These are phyloP conservation scores for Picea glauca DNA, from an alignment of 75 land plant species.

Conservation along the genomic window DNA sequence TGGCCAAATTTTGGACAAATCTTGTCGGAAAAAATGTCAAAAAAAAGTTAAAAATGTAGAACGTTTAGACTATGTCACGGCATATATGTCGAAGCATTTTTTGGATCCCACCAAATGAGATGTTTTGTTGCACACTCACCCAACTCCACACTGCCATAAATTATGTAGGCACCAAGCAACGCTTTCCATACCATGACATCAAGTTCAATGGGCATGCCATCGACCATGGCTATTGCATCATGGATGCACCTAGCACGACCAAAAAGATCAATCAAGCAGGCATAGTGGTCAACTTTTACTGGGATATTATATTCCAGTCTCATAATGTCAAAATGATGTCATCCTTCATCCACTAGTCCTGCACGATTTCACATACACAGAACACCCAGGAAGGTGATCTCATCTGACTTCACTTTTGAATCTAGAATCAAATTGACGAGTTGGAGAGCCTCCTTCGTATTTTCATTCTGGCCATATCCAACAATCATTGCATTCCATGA, in stretches of 20 bases:
- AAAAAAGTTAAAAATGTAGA: too few species aligned
- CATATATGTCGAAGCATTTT: constrained; percentile 14
- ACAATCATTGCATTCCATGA: constrained; percentile 36
- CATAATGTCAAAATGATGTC: constrained; percentile 11
- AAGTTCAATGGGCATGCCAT: constrained; percentile 21
- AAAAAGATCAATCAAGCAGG: constrained; percentile 24
- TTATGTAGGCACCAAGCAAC: constrained; percentile 25
- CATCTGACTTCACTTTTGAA: constrained; percentile 9
- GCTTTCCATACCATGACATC: constrained; percentile 16
- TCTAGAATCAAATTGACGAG: constrained; percentile 13
- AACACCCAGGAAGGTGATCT: constrained; percentile 14
- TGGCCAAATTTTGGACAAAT: too few species aligned
- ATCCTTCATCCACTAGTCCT: constrained; percentile 27
- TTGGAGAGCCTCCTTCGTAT: constrained; percentile 10
- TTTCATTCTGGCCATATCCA: constrained; percentile 18
- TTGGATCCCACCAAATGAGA: constrained; percentile 13
- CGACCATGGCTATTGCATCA: constrained; percentile 11
- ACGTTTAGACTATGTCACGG: neutral
- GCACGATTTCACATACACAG: constrained; percentile 24
- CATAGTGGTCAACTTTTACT: constrained; percentile 12
- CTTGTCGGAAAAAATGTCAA: too few species aligned
- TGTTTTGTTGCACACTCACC: constrained; percentile 5
- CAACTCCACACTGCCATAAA: constrained; percentile 9
- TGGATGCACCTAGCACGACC: constrained; percentile 18
- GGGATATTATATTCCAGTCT: neutral